Conservation (phyloP, 1,284 basidiomycete species). For the Heterobasidion occidentale region DNA sequence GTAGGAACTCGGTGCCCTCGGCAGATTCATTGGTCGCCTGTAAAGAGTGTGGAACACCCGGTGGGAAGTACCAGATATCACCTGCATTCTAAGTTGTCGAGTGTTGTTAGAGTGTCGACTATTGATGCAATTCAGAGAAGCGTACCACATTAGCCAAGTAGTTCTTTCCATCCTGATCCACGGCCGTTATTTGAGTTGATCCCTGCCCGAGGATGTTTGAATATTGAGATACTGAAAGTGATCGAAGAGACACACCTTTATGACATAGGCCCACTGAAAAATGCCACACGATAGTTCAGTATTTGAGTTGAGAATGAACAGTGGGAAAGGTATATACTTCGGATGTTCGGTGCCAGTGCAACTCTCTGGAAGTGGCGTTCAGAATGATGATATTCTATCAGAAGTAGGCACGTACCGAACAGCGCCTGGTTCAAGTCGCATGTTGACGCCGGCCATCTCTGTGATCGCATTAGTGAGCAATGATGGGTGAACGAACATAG, state of each 20-base stretch:
- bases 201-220: conserved; percentile 29
- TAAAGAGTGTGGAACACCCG: conserved; percentile 45
- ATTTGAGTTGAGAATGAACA: conserved; percentile 5
- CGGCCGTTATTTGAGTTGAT: conserved; percentile 46
- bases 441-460: conserved; percentile 63
- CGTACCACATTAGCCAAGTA: conserved; percentile 50
- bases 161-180: conserved; percentile 56
- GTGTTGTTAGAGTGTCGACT: neutral
- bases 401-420: conserved; percentile 36
- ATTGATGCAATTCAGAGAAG: neutral
- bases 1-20: conserved; percentile 61
- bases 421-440: conserved; percentile 59
- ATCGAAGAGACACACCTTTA: conserved; percentile 31
- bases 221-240: neutral
- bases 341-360: conserved; percentile 67
- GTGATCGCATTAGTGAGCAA: neutral
- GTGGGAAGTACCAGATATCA: conserved; percentile 59
- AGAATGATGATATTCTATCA: neutral
- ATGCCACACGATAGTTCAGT: neutral
- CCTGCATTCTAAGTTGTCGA: conserved; percentile 18
- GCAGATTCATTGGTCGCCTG: conserved; percentile 54
- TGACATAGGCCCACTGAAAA: conserved; percentile 57
- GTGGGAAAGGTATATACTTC: conserved; percentile 33
- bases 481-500: neutral
- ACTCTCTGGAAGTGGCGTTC: conserved; percentile 35